Evolutionary conservation across 2,329 filamentous ascomycete species (phyloP), one percentile per base, ranked within the genome.

Genomic region (Xylaria sp.): DNA sequence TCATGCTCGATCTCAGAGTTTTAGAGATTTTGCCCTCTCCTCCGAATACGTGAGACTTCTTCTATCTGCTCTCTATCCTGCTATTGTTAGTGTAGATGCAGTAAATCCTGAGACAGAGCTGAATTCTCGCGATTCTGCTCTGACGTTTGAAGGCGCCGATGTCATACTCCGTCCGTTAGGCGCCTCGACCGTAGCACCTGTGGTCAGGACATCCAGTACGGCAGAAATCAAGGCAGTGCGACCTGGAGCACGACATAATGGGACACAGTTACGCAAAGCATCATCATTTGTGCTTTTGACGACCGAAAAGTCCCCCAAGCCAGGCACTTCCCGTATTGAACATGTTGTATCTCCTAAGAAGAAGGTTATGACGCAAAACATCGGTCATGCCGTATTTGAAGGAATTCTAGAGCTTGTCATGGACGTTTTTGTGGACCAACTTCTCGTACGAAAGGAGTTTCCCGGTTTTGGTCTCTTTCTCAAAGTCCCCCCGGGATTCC

Each of bases 241-340:
- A 48, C 75, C 73, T 17, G 77, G 76, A 2, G 77, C 75, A 21
- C 73, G 75, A 6, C 77, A 79, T 12, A 79, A 85, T 68, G 89
- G 90, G 0, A 88, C 89, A 6, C 88, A 90, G 21, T 84, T 97
- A 30, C 89, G 91, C 39, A 89, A 94, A 73, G 91, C 93, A 1
- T 98, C 95, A 0, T 98, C 95, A 0, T 99, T 98, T 78, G 90
- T 98, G 34, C 86, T 99, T 1, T 85, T 99, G 24, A 94, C 92
- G 5, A 87, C 92, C 2, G 89, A 92, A 64, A 88, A 88, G 65
- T 83, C 86, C 0, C 85, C 86, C 9, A 81, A 87, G 59, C 86
- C 88, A 1, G 89, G 87, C 12, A 83, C 88, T 42, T 86, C 90
- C 14, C 87, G 88, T 14, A 82, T 95, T 61, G 89, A 86, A 36